Conservation (phyloP, 257 asterid species). For the Cruciata laevipes region DNA sequence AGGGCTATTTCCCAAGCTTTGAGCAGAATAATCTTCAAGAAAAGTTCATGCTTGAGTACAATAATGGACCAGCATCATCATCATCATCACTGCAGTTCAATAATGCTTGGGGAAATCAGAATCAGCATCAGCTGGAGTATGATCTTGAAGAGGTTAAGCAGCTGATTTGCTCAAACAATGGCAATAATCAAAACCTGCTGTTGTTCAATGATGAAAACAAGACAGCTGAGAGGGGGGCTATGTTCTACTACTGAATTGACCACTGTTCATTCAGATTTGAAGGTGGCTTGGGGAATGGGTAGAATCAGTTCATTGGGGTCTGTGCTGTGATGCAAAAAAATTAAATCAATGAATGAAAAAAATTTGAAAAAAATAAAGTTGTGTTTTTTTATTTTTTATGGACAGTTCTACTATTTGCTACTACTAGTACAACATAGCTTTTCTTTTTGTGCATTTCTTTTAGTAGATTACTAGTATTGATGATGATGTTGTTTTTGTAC, state of each 20-base stretch:
- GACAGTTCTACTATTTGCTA: constrained; percentile 24
- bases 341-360: not conserved
- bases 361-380: not conserved
- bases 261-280: constrained; percentile 31
- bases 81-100: constrained; percentile 7
- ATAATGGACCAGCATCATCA: constrained; percentile 18
- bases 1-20: constrained; percentile 15
- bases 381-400: constrained; percentile 14
- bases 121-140: constrained; percentile 28
- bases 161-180: constrained; percentile 25
- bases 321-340: not conserved
- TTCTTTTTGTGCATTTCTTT: constrained; percentile 29
- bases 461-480: not conserved
- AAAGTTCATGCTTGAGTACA: constrained; percentile 34
- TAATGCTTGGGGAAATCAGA: constrained; percentile 7
- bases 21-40: constrained; percentile 23
- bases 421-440: constrained; percentile 18
- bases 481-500: constrained; percentile 20
- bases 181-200: constrained; percentile 9
- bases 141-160: constrained; percentile 62
- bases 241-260: constrained; percentile 35
- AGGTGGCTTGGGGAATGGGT: constrained; percentile 21
- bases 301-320: not conserved
- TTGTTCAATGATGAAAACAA: constrained; percentile 48
- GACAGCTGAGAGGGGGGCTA: constrained; percentile 34